A percentile compares a stretch with the other conserved stretches of the same genome.
These are phyloP conservation scores for Xylaria castorea DNA, from an alignment of 495 filamentous ascomycete genomes.

Conservation along the genomic window DNA sequence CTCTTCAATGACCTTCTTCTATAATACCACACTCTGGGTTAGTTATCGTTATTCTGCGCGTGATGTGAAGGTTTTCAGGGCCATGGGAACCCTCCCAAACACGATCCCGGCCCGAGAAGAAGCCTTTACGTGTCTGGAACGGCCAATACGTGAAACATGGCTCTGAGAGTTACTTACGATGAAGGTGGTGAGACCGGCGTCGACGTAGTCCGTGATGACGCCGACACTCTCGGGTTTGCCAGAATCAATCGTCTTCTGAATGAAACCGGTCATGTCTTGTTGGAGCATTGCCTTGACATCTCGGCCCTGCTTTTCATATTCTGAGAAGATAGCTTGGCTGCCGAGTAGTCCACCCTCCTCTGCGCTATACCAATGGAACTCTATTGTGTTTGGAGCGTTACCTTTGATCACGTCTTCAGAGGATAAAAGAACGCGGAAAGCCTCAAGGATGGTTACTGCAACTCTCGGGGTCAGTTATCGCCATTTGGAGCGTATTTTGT, in stretches of 20 bases:
- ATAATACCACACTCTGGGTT: not conserved
- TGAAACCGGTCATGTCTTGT: slow-evolving; percentile 98
- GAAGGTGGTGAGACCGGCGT: slow-evolving; percentile 81
- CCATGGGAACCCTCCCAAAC: not conserved
- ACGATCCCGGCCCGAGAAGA: not conserved
- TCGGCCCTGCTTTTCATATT: slow-evolving; percentile 76
- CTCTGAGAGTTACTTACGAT: slow-evolving; percentile 55
- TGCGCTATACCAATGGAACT: slow-evolving; percentile 98
- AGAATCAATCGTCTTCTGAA: slow-evolving; percentile 81
- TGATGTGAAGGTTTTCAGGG: not conserved
- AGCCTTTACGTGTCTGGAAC: not conserved
- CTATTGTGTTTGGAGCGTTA: slow-evolving; percentile 79
- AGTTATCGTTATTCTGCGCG: not conserved
- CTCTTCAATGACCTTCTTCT: slow-evolving; percentile 79
- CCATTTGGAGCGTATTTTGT: no score
- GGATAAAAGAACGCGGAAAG: slow-evolving; percentile 64
- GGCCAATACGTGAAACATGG: not conserved
- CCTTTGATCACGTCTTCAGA: slow-evolving; percentile 58
- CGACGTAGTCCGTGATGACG: slow-evolving; percentile 92
- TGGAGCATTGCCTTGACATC: slow-evolving; percentile 98
- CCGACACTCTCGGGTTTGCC: slow-evolving; percentile 86
- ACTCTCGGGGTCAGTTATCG: no score
- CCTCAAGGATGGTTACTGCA: slow-evolving; percentile 68
- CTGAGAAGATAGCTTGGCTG: slow-evolving; percentile 85
- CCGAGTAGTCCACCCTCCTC: slow-evolving; percentile 94